Conservation (phyloP, 257 asterid species). For the Paraleonurus japonicus region DNA sequence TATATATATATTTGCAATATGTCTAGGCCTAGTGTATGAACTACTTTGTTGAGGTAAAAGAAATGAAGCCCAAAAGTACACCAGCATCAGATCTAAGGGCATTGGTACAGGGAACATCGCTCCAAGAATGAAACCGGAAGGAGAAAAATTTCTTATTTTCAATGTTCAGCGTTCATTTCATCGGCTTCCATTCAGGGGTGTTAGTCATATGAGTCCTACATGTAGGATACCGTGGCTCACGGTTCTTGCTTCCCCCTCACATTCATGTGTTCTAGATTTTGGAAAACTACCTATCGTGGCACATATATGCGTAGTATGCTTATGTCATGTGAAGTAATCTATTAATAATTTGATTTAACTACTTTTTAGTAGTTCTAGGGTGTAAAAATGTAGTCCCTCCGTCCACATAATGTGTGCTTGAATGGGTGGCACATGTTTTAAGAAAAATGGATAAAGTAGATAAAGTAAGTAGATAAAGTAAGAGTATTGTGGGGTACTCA, state of each 20-base stretch:
- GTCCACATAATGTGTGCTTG: no score
- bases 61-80: background rate
- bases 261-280: background rate
- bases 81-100: background rate
- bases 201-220: background rate
- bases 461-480: no score
- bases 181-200: background rate
- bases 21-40: background rate
- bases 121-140: background rate
- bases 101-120: background rate
- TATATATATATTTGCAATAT: background rate
- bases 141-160: background rate
- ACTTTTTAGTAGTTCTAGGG: background rate
- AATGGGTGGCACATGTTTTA: no score
- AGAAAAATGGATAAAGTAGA: no score
- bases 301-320: background rate
- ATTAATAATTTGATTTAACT: background rate
- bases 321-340: background rate
- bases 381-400: no score
- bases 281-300: background rate
- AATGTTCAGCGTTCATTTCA: background rate
- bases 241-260: background rate
- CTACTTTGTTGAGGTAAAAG: background rate
- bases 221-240: no score
- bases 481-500: no score